Percentiles rank a stretch among this genome's conserved stretches.
Evolutionary conservation across 2,329 filamentous ascomycete genomes (phyloP).

Genomic region (Monilinia aucupariae): DNA sequence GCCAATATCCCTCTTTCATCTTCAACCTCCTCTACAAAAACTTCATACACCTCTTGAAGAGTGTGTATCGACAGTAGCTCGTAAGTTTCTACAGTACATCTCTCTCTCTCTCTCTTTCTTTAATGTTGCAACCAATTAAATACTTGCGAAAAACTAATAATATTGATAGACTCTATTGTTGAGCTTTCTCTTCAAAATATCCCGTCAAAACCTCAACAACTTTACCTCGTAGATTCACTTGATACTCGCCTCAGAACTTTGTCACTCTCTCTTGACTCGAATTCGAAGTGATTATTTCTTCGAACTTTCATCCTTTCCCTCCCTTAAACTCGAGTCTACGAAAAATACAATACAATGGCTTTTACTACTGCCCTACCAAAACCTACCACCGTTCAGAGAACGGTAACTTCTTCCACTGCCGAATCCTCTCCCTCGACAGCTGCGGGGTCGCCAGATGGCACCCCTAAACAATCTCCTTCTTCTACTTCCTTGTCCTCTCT

Average conservation of each 20-base stretch:
- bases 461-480: slow-evolving; percentile 62
- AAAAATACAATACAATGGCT: slow-evolving; percentile 28
- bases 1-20: background rate
- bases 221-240: slow-evolving; percentile 10
- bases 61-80: background rate
- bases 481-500: slow-evolving; percentile 91
- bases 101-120: too few species aligned
- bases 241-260: background rate
- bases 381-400: slow-evolving; percentile 27
- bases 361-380: slow-evolving; percentile 32
- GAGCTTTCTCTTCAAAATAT: slow-evolving; percentile 2
- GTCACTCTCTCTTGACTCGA: background rate
- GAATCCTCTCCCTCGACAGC: slow-evolving; percentile 48
- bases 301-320: background rate
- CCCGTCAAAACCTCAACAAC: slow-evolving; percentile 14
- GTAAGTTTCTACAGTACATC: background rate
- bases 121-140: background rate
- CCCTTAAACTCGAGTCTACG: background rate
- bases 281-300: background rate
- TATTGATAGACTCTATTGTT: slow-evolving; percentile 3
- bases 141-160: background rate
- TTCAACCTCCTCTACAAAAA: background rate
- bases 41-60: slow-evolving; percentile 9
- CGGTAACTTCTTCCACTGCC: slow-evolving; percentile 28
- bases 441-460: slow-evolving; percentile 53